phyloP scores from a whole-genome alignment of 2,329 filamentous ascomycete genomes.

The Curvularia sp. region DNA sequence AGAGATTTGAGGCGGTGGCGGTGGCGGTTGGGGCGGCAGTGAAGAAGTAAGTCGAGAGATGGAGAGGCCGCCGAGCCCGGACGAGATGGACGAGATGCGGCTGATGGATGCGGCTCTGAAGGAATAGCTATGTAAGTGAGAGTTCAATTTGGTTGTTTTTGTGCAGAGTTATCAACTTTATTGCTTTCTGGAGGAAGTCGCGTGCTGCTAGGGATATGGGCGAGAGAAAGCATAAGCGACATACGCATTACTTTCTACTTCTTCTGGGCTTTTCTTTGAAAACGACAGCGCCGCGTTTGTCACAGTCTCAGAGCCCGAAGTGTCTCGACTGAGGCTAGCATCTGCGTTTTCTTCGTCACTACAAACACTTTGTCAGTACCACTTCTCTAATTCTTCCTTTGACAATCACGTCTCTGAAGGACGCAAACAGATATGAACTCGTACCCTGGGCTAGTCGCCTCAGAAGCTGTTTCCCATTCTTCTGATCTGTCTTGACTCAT shows the following conservation, averaged over 20 bases:
- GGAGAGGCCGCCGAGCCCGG: slow-evolving; percentile 6
- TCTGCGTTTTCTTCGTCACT: not conserved
- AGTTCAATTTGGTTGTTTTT: not conserved
- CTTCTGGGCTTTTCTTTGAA: slow-evolving; percentile 5
- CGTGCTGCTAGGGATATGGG: not conserved
- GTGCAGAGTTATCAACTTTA: not conserved
- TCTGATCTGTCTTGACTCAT: slow-evolving; percentile 11
- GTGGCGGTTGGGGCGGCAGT: slow-evolving; percentile 5
- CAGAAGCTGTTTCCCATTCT: slow-evolving; percentile 8
- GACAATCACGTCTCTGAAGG: not conserved
- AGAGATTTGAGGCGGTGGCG: not conserved
- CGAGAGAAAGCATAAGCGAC: not conserved
- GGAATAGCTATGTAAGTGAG: not conserved
- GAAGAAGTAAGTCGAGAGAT: not conserved
- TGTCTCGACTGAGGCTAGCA: not conserved
- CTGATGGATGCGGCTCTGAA: not conserved
- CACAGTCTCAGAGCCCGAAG: not conserved
- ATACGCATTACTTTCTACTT: slow-evolving; percentile 14
- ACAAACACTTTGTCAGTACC: not conserved
- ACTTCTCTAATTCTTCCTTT: not conserved
- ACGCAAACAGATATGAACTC: not conserved
- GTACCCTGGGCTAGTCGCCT: not conserved
- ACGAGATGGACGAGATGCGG: slow-evolving; percentile 9
- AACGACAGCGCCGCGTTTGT: not conserved
- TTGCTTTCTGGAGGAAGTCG: not conserved